A percentile compares a stretch with the other conserved stretches of the same genome.
These are phyloP conservation scores for Mallotus repandus DNA, from an alignment of 441 rosid genomes.

Conservation along the genomic window DNA sequence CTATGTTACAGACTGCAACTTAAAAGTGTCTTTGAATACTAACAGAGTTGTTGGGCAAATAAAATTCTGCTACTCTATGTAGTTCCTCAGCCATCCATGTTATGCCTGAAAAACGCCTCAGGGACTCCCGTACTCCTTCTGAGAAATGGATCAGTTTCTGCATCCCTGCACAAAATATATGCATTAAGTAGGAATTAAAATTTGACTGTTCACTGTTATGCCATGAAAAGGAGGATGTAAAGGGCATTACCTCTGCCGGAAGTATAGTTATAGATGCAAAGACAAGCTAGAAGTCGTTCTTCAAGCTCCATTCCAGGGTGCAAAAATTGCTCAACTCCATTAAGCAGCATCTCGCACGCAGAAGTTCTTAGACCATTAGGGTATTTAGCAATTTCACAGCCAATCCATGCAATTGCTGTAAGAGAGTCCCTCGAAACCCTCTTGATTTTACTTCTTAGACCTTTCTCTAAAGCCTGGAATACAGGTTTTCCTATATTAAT, in stretches of 20 bases:
- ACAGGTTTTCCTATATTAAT: conserved; percentile 54
- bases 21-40: conserved; percentile 28
- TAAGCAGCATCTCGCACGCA: conserved; percentile 72
- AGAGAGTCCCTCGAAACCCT: conserved; percentile 64
- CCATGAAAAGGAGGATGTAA: not conserved
- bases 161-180: conserved; percentile 51
- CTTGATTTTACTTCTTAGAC: conserved; percentile 64
- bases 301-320: conserved; percentile 90
- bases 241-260: conserved; percentile 72
- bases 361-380: conserved; percentile 48
- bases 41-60: conserved; percentile 72
- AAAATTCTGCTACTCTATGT: conserved; percentile 79
- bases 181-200: conserved; percentile 17
- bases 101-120: conserved; percentile 79
- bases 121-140: conserved; percentile 84
- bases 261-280: conserved; percentile 86
- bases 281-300: conserved; percentile 78
- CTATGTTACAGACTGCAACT: not conserved
- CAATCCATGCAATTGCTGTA: conserved; percentile 68
- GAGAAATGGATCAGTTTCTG: conserved; percentile 77
- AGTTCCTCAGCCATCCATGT: conserved; percentile 98
- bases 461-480: conserved; percentile 54
- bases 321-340: conserved; percentile 63
- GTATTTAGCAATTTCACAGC: conserved; percentile 68
- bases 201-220: not conserved